Evolutionary conservation across 148 eudicot genomes (phyloP).

Genomic region (Fagopyrum esculentum): DNA sequence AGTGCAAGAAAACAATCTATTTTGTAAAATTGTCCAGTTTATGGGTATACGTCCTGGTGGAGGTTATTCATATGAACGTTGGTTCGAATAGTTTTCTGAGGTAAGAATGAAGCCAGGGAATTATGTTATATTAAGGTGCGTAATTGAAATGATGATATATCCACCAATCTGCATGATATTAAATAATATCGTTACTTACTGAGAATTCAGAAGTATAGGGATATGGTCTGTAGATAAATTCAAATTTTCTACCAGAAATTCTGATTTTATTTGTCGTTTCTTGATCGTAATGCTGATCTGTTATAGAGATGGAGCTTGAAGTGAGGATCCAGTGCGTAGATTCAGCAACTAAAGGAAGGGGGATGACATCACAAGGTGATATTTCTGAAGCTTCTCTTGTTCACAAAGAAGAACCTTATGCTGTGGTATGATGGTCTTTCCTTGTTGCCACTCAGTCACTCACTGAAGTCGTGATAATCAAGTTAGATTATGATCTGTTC

Average conservation of each 20-base stretch:
- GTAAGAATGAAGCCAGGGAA: background rate
- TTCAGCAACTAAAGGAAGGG: slow-evolving; percentile 73
- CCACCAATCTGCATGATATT: background rate
- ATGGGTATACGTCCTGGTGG: background rate
- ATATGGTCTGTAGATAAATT: background rate
- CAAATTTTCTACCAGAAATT: background rate
- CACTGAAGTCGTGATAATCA: background rate
- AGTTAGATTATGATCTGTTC: background rate
- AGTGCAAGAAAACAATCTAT: background rate
- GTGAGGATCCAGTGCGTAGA: slow-evolving; percentile 43
- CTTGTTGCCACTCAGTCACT: background rate
- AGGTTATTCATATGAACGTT: background rate
- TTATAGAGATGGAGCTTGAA: slow-evolving; percentile 45
- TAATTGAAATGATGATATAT: background rate
- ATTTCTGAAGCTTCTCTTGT: slow-evolving; percentile 55
- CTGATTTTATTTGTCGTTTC: background rate
- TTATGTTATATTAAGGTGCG: background rate
- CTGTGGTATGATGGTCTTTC: slow-evolving; percentile 50
- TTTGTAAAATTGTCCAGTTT: background rate
- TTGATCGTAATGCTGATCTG: slow-evolving; percentile 10
- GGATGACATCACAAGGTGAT: slow-evolving; percentile 51
- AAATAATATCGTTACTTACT: background rate
- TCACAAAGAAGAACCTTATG: slow-evolving; percentile 79
- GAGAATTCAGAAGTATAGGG: background rate
- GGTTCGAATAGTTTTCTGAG: background rate